Conservation (phyloP, 108 stramenopile genomes). For the Epithemia pelagica region DNA sequence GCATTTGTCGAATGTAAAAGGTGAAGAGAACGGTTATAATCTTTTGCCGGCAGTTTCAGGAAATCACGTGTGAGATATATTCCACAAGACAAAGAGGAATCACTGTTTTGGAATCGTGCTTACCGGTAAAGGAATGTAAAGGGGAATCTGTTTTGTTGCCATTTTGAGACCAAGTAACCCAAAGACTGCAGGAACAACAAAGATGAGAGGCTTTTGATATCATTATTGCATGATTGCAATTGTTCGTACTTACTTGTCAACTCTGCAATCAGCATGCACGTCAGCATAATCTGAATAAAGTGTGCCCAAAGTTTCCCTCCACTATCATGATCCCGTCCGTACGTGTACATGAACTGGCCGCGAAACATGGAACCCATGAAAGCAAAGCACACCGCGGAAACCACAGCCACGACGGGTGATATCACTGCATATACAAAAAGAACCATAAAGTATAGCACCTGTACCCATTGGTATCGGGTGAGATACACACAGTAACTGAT, state of each 20-base stretch:
- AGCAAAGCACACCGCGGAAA: conserved; percentile 27
- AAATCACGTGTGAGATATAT: too few relatives aligned
- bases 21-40: conserved; percentile 42
- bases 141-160: conserved; percentile 16
- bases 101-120: too few relatives aligned
- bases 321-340: conserved; percentile 28
- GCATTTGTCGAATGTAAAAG: conserved; percentile 49
- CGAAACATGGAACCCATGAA: conserved; percentile 23
- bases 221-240: too few relatives aligned
- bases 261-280: conserved; percentile 47
- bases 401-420: conserved; percentile 37
- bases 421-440: conserved; percentile 43
- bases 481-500: too few relatives aligned
- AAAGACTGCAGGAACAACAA: conserved; percentile 4
- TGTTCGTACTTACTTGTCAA: conserved; percentile 14
- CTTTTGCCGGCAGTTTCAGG: too few relatives aligned
- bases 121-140: conserved; percentile 19
- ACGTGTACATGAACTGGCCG: conserved; percentile 42
- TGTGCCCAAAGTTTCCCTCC: conserved; percentile 47
- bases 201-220: neutral
- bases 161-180: conserved; percentile 30
- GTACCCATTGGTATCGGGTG: too few relatives aligned
- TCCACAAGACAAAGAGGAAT: too few relatives aligned
- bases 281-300: conserved; percentile 38
- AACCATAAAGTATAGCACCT: conserved; percentile 41